Evolutionary conservation across 768 basidiomycete genomes (phyloP).

Genomic region (Termitomyces sp.): DNA sequence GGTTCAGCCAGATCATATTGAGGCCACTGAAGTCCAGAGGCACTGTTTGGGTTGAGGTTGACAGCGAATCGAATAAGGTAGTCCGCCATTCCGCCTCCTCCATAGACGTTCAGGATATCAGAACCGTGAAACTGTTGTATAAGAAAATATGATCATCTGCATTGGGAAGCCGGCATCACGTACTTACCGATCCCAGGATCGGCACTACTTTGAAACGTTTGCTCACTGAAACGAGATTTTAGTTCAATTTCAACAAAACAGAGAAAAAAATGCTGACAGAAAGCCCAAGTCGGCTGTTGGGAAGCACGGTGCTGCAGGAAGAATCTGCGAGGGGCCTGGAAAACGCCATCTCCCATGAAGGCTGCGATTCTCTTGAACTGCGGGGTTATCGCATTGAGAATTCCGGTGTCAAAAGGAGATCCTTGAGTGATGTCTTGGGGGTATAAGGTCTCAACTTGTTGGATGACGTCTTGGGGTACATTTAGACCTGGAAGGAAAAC

Average conservation of each 20-base stretch:
- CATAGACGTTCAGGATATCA: conserved; percentile 38
- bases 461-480: conserved; percentile 13
- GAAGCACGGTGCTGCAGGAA: conserved; percentile 36
- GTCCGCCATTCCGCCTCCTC: conserved; percentile 37
- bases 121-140: conserved; percentile 33
- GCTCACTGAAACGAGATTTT: conserved; percentile 28
- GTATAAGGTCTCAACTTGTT: conserved; percentile 24
- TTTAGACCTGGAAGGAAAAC: conserved; percentile 18
- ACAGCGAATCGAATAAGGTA: conserved; percentile 40
- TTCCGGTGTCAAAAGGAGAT: conserved; percentile 44
- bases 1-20: conserved; percentile 30
- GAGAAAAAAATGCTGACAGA: conserved; percentile 23
- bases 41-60: conserved; percentile 40
- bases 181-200: conserved; percentile 38
- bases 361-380: conserved; percentile 50
- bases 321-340: conserved; percentile 47
- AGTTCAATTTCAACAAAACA: conserved; percentile 1
- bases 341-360: conserved; percentile 43
- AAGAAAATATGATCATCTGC: not conserved
- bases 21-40: conserved; percentile 36
- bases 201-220: conserved; percentile 40
- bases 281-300: conserved; percentile 40
- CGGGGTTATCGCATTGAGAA: conserved; percentile 33
- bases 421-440: conserved; percentile 34
- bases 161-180: not conserved